Evolutionary conservation across 2,329 filamentous ascomycete genomes (phyloP).

Genomic region (Magnaporthiopsis incrustans): DNA sequence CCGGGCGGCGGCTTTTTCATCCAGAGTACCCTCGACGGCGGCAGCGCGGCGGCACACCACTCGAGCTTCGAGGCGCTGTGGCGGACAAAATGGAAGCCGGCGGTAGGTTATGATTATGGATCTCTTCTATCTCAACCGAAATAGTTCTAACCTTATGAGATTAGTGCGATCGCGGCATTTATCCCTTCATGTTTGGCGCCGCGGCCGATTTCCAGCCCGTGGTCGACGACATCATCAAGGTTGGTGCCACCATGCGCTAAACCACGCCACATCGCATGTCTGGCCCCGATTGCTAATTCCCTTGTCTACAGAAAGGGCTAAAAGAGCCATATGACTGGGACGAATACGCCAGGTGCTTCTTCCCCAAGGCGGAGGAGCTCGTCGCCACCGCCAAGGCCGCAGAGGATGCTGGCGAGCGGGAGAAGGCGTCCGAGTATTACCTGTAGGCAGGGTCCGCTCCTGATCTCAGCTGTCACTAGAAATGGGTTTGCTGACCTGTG

Average conservation of each 20-base stretch:
- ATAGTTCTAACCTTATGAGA: too few relatives aligned
- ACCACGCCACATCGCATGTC: too few relatives aligned
- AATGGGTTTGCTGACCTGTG: background rate
- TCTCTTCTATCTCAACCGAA: too few relatives aligned
- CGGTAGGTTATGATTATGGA: background rate
- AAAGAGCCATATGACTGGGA: conserved; percentile 22
- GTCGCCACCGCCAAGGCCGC: conserved; percentile 8
- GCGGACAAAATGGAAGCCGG: background rate
- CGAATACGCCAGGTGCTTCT: conserved; percentile 26
- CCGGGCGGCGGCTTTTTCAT: background rate
- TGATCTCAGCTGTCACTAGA: background rate
- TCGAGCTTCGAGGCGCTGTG: conserved; percentile 1
- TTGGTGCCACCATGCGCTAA: background rate
- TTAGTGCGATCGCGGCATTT: background rate
- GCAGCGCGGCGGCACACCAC: background rate
- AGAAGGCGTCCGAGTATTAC: conserved; percentile 23
- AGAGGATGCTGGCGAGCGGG: conserved; percentile 13
- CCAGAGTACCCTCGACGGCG: background rate
- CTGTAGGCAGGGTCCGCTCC: conserved; percentile 16
- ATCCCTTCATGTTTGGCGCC: background rate
- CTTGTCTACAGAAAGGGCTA: background rate
- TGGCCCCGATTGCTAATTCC: background rate
- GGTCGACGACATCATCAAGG: background rate
- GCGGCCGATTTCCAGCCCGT: background rate
- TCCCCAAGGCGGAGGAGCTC: conserved; percentile 22